A percentile compares a stretch with the other conserved stretches of the same genome.
phyloP scores from a whole-genome alignment of 768 basidiomycete genomes.

The Tylopilus plumbeoviolaceoides region DNA sequence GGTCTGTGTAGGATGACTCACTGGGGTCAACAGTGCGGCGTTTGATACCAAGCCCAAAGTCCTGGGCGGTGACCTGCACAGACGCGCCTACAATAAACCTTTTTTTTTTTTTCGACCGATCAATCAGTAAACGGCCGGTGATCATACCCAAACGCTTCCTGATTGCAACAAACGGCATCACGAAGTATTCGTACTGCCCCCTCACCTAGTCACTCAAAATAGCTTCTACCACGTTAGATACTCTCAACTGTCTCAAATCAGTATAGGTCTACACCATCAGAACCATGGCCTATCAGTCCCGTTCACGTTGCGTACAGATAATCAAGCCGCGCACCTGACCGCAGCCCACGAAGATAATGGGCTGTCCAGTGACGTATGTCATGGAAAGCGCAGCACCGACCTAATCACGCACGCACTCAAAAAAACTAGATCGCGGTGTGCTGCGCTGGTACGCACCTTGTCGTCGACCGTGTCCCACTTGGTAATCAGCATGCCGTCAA shows the following conservation, averaged over 20 bases:
- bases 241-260: conserved; percentile 86
- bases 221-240: conserved; percentile 90
- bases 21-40: not conserved
- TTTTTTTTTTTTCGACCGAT: not conserved
- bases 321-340: conserved; percentile 66
- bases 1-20: not conserved
- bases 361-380: conserved; percentile 99
- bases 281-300: conserved; percentile 6
- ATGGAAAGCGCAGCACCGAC: conserved; percentile 98
- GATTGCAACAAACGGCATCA: not conserved
- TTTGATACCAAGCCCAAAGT: not conserved
- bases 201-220: conserved; percentile 65
- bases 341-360: conserved; percentile 96
- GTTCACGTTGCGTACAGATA: not conserved
- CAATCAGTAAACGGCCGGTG: not conserved
- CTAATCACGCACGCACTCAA: conserved; percentile 40
- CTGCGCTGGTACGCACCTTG: conserved; percentile 60
- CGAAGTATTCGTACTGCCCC: not conserved
- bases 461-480: conserved; percentile 99
- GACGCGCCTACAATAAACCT: too few relatives aligned
- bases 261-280: conserved; percentile 75
- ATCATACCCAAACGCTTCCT: not conserved
- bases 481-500: conserved; percentile 97
- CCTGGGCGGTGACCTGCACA: not conserved
- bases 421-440: not conserved